Conservation (phyloP, 441 rosid genomes). For the Sinapis alba region DNA sequence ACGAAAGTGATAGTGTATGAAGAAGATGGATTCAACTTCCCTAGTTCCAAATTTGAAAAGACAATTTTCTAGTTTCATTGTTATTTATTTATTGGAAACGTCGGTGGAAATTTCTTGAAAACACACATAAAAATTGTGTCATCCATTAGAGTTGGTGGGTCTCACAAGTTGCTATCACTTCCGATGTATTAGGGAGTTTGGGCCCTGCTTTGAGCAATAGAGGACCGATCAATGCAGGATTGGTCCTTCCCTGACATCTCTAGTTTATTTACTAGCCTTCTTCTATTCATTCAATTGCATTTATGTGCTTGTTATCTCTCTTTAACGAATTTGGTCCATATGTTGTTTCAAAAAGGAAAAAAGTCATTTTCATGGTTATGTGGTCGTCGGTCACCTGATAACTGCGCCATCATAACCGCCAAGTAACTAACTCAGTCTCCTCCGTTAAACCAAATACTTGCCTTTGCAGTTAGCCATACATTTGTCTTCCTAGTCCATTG, state of each 20-base stretch:
- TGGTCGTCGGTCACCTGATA: conserved; percentile 3
- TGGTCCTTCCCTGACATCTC: conserved; percentile 12
- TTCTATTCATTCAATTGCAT: conserved; percentile 6
- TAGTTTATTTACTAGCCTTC: conserved; percentile 4
- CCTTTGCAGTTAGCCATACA: background rate
- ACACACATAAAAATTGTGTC: background rate
- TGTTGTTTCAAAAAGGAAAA: background rate
- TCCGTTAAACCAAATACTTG: background rate
- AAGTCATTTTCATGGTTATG: conserved; percentile 9
- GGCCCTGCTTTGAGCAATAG: background rate
- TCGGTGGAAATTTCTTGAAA: background rate
- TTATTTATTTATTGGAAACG: background rate
- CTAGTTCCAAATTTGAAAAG: background rate
- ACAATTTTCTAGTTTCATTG: background rate
- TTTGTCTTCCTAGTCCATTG: background rate
- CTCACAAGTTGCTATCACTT: conserved; percentile 12
- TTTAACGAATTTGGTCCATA: background rate
- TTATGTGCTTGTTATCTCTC: background rate
- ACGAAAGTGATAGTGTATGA: background rate
- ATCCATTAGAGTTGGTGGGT: conserved; percentile 17
- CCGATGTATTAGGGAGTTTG: background rate
- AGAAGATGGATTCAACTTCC: background rate
- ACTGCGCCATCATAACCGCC: conserved; percentile 3
- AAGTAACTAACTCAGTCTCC: background rate
- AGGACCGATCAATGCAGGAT: conserved; percentile 11